Evolutionary conservation across 2,329 filamentous ascomycete genomes (phyloP).

Genomic region (Cyphellophora europaea): DNA sequence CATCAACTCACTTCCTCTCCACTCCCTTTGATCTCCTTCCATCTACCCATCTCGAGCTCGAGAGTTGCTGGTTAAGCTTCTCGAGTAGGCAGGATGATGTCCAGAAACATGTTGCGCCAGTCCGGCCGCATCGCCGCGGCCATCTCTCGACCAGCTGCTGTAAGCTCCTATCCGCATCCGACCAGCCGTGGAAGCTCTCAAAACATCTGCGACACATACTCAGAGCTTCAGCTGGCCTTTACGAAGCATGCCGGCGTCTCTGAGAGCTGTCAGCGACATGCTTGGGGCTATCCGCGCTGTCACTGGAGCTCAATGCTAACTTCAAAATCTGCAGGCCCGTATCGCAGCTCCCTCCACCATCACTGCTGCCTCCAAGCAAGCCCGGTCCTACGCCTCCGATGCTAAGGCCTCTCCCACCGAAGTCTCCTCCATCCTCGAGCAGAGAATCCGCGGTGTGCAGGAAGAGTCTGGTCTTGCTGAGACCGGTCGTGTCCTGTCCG

Average conservation of each 20-base stretch:
- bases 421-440: conserved; percentile 98
- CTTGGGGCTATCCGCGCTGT: too few species aligned
- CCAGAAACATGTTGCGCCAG: conserved; percentile 96
- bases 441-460: conserved; percentile 96
- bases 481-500: conserved; percentile 96
- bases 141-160: conserved; percentile 64
- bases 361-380: conserved; percentile 60
- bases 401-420: conserved; percentile 94
- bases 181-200: conserved; percentile 32
- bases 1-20: conserved; percentile 23
- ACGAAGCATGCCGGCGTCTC: too few species aligned
- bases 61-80: conserved; percentile 11
- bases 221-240: conserved; percentile 4
- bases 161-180: conserved; percentile 55
- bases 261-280: background rate
- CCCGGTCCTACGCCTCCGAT: conserved; percentile 83
- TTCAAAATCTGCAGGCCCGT: conserved; percentile 56
- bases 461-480: conserved; percentile 94
- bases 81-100: conserved; percentile 61
- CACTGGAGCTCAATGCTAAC: too few species aligned
- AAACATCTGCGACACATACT: background rate
- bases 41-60: conserved; percentile 3
- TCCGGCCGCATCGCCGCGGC: conserved; percentile 90
- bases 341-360: conserved; percentile 70
- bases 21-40: conserved; percentile 28